Evolutionary conservation across 2,329 filamentous ascomycete species (phyloP), one percentile per base, ranked within the genome.

Genomic region (Talaromyces sp.): DNA sequence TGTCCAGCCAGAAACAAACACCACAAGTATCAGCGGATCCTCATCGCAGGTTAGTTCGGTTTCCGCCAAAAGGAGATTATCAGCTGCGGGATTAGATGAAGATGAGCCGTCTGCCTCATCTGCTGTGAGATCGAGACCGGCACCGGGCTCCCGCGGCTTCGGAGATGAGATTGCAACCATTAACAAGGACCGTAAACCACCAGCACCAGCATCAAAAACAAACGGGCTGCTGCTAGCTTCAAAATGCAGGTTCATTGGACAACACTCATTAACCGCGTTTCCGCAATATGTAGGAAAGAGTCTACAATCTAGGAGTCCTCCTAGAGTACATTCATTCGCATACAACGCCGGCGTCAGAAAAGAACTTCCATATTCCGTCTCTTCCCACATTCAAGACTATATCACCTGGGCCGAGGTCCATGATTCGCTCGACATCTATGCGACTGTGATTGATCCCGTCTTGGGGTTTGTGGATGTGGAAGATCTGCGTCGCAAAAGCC

Each of bases 281-380:
- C 68, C 72, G 1, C 64, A 66, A 28, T 66, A 60, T 50, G 63
- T 74, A 13, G 71, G 70, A 15, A 51, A 69, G 22, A 64, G 67
- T 39, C 53, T 75, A 37, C 67, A 69, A 46, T 64, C 71, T 8
- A 45, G 63, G 1, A 67, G 67, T 9, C 70, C 70, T n/a, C 71
- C 70, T 5, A 65, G 69, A 21, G 58, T 75, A 15, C 73, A 75
- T 56, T 72, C 70, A 1, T 75, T 71, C 61, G 73, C 64, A 13
- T 74, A 70, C 60, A 71, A 75, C 56, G 54, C 66, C 9, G 70
- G 70, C 0, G 63, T 67, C 19, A 63, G 73, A 22, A 59, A 61
- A 17, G 72, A 74, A 41, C 60, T 64, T n/a, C 61, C 63, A 5
- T 62, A 59, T 51, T 41, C 53, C 0, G 66, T 63, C 11, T 63